Base-by-base conservation (phyloP, 2,329 filamentous ascomycete species). In the Hypoxylon sp. region DNA sequence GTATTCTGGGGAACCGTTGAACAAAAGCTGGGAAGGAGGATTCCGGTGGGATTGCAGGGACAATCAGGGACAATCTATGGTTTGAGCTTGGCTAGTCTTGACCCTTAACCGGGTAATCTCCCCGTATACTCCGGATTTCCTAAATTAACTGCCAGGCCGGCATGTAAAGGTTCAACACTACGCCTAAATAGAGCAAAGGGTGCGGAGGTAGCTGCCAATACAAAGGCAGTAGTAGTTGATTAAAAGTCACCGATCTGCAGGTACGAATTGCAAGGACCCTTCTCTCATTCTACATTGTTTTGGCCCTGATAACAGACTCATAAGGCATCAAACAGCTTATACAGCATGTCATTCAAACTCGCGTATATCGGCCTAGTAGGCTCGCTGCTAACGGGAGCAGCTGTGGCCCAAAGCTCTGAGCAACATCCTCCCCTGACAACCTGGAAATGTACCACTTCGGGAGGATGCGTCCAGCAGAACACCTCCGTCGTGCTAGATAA, bases 401-500 rank as follows among this genome's bases (percentile, higher is more conserved):
- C 62, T 46, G 19, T 63, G n/a, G 58, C 58, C 11, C 62, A 67
- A 48, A 51, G 56, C 57, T 65, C 62, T 6, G 67, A 69, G 46
- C 19, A 62, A n/a, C 59, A 67, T 24, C 67, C 62, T 17, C 35
- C 67, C 4, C 32, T 69, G 5, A 48, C 35, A 15, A 69, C 67
- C 15, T 69, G 58, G 54, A 69, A 66, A 60, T 66, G 67, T 19
- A 69, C 67, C 24, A 69, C 67, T 6, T 56, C 67, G 15, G 62
- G 62, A 17, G 67, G 67, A 11, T 69, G 67, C 46, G 62, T 69
- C 19, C 42, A 69, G 58, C 66, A 69, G 44, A 66, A 66, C 50
- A 69, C 66, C 17, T 66, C 66, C 11, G 62, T 69, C 35, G 66
- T 69, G 31, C 37, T 69, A 13, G 66, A 69, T 50, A 66, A 69